A percentile compares a stretch with the other conserved stretches of the same genome.
phyloP scores from a whole-genome alignment of 2,329 filamentous ascomycete genomes.

The Colletotrichum echinochloae region DNA sequence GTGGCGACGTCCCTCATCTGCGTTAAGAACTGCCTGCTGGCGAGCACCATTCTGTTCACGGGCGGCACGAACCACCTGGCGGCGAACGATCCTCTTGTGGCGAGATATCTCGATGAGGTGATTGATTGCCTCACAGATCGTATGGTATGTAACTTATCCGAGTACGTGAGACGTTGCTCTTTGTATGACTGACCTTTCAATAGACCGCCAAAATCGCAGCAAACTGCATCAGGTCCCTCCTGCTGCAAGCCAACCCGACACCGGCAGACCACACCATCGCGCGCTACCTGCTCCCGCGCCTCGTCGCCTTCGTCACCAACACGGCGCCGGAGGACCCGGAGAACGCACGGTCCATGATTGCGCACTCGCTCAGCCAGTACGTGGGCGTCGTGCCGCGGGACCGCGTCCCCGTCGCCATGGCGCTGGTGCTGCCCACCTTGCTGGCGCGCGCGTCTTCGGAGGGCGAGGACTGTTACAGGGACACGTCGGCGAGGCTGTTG shows the following conservation, averaged over 20 bases:
- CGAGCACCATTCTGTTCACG: constrained; percentile 89
- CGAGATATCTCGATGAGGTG: constrained; percentile 81
- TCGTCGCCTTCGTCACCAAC: constrained; percentile 80
- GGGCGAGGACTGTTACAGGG: constrained; percentile 70
- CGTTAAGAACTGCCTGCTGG: constrained; percentile 92
- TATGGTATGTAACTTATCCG: constrained; percentile 69
- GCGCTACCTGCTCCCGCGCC: constrained; percentile 78
- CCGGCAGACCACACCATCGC: constrained; percentile 79
- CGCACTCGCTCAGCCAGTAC: constrained; percentile 81
- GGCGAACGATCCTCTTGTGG: constrained; percentile 79
- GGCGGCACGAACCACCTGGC: constrained; percentile 80
- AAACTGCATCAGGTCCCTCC: constrained; percentile 87
- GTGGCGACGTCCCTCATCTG: constrained; percentile 81
- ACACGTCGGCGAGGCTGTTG: constrained; percentile 81
- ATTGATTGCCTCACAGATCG: constrained; percentile 85
- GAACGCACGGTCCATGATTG: constrained; percentile 75
- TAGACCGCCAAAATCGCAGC: constrained; percentile 89
- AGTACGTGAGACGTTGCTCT: neutral
- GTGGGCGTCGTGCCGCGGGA: constrained; percentile 62
- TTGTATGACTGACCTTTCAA: constrained; percentile 23
- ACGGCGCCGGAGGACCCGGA: constrained; percentile 82
- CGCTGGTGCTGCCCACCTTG: constrained; percentile 81
- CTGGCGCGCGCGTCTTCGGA: constrained; percentile 78
- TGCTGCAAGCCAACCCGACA: constrained; percentile 74
- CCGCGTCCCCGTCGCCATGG: constrained; percentile 72